Evolutionary conservation across 768 basidiomycete species (phyloP), one percentile per base, ranked within the genome.

Genomic region (Hericium coralloides): DNA sequence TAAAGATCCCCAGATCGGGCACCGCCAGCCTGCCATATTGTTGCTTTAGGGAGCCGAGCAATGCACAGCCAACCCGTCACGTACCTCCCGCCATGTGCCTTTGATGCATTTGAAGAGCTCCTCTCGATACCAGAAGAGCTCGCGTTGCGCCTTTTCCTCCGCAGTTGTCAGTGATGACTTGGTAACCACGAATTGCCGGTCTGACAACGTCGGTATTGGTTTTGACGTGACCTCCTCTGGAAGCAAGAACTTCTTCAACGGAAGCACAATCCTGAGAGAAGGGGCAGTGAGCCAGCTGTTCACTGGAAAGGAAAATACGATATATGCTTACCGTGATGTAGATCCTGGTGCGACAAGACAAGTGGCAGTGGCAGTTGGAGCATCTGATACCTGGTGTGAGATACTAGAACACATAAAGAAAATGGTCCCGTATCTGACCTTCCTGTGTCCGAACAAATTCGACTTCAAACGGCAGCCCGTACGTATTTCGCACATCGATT

Each of bases 91-190:
- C 97, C 97, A 99, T 17, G 74, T 76, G 10, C 87, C 87, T 12
- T 72, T 74, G 14, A 98, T 67, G 52, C 73, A 70, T 49, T 81
- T 81, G 64, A 98, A 80, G 10, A 99, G 72, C 60, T 87, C 84
- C 68, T 99, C 95, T 38, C 95, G 79, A 68, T 97, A 95, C 97
- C 97, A 99, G 73, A 98, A 99, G 15, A 95, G 67, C 66, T 93
- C 89, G 39, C 84, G 78, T 66, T 92, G 87, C 10, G 75, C 66
- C 45, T 74, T 75, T 59, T 87, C 79, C 61, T 91, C 85, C 48
- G 70, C 72, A 12, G 70, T 67, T 1, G 85, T 79, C 57, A 89
- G 71, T 51, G 74, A 79, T 4, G 85, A 81, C 63, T 89, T 89
- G 23, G 85, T 79, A 0, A 97, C 87, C 17, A 98, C 84, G 68